Evolutionary conservation across 306 rosid genomes (phyloP).

Genomic region (Erythrophleum fordii): DNA sequence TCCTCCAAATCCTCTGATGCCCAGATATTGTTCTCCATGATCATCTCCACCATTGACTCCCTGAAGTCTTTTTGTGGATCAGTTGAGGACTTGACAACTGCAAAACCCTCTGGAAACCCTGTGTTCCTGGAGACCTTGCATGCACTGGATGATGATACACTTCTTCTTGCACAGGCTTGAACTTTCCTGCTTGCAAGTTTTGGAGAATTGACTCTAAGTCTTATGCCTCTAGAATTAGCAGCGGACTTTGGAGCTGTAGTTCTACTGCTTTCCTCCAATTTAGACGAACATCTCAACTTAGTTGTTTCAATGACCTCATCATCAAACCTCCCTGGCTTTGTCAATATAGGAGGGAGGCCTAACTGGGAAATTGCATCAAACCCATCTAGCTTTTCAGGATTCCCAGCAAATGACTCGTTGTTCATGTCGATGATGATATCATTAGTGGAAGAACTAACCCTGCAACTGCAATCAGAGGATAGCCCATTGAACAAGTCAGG

Average conservation of each 20-base stretch:
- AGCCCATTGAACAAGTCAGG: slow-evolving; percentile 47
- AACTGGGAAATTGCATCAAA: slow-evolving; percentile 53
- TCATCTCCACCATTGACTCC: slow-evolving; percentile 90
- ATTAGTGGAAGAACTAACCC: slow-evolving; percentile 66
- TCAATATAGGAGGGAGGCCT: slow-evolving; percentile 65
- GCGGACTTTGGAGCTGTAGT: slow-evolving; percentile 46
- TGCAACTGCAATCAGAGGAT: slow-evolving; percentile 53
- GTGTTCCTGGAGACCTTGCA: slow-evolving; percentile 40
- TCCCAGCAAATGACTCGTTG: slow-evolving; percentile 43
- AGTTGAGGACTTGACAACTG: slow-evolving; percentile 70
- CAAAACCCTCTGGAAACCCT: slow-evolving; percentile 65
- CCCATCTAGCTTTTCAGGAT: slow-evolving; percentile 48
- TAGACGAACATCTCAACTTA: slow-evolving; percentile 44
- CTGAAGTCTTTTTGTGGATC: slow-evolving; percentile 80
- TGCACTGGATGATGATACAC: slow-evolving; percentile 46
- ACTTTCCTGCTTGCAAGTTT: slow-evolving; percentile 60
- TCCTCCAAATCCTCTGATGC: slow-evolving; percentile 77
- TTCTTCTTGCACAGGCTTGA: slow-evolving; percentile 62
- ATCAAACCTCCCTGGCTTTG: slow-evolving; percentile 59
- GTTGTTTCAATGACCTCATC: slow-evolving; percentile 45
- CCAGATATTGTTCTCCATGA: slow-evolving; percentile 68
- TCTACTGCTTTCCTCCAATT: slow-evolving; percentile 44
- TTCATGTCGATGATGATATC: slow-evolving; percentile 78
- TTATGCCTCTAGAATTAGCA: slow-evolving; percentile 55
- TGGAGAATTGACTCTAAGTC: slow-evolving; percentile 67